Evolutionary conservation across 2,329 filamentous ascomycete genomes (phyloP).

Genomic region (Tolypocladium amazonense): DNA sequence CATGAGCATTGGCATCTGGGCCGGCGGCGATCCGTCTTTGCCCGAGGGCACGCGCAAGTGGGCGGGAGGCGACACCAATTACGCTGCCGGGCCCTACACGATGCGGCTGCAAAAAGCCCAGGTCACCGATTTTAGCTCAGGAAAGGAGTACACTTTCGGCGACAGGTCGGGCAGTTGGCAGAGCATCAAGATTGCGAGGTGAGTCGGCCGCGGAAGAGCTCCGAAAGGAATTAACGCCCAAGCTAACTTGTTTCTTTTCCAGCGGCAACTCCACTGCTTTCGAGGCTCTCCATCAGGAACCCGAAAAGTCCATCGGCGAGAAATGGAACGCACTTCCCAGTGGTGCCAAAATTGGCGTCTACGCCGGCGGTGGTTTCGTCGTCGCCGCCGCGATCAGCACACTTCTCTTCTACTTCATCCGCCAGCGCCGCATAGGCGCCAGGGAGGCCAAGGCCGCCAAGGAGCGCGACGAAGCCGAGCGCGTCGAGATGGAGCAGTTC

Average conservation of each 20-base stretch:
- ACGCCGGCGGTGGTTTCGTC: conserved; percentile 32
- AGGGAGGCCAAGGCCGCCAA: conserved; percentile 37
- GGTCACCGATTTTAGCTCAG: conserved; percentile 48
- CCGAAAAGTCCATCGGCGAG: conserved; percentile 33
- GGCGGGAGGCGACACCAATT: conserved; percentile 62
- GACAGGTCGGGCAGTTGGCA: conserved; percentile 51
- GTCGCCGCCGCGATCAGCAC: conserved; percentile 29
- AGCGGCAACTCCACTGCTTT: conserved; percentile 48
- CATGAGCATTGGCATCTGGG: conserved; percentile 56
- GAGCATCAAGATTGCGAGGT: conserved; percentile 50
- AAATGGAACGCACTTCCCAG: conserved; percentile 44
- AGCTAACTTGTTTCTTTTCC: neutral
- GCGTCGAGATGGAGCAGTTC: conserved; percentile 39
- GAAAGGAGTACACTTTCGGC: conserved; percentile 54
- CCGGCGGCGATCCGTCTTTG: conserved; percentile 47
- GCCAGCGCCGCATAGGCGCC: conserved; percentile 41
- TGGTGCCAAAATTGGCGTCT: conserved; percentile 41
- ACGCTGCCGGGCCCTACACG: conserved; percentile 52
- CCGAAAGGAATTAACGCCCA: neutral
- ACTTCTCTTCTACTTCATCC: conserved; percentile 42
- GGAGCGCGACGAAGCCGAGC: conserved; percentile 34
- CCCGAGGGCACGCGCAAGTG: conserved; percentile 50
- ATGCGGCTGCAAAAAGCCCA: conserved; percentile 59
- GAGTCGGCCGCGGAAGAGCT: conserved; percentile 21
- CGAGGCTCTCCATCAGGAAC: conserved; percentile 28